These are phyloP conservation scores for Limnanthes douglasii DNA, from an alignment of 345 rosid species.

Conservation along the genomic window DNA sequence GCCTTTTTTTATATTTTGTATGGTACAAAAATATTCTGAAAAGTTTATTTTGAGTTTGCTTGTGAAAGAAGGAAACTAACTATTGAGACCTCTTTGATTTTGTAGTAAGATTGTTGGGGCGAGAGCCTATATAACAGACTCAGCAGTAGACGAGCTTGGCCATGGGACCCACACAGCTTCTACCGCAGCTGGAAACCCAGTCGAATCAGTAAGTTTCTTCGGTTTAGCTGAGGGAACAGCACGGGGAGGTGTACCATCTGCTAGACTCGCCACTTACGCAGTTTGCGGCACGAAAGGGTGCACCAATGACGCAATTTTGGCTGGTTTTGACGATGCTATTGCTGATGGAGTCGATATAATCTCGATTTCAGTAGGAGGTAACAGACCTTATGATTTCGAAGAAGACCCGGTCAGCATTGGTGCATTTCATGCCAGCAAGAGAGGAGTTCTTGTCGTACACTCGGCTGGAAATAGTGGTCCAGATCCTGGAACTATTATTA, in stretches of 20 bases:
- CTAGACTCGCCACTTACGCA: slow-evolving; percentile 33
- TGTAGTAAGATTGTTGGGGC: slow-evolving; percentile 17
- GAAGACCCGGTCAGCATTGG: slow-evolving; percentile 20
- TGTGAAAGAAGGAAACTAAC: slow-evolving; percentile 11
- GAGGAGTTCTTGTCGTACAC: slow-evolving; percentile 30
- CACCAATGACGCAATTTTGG: slow-evolving; percentile 8
- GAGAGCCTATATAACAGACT: slow-evolving; percentile 8
- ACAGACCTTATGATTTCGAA: background rate
- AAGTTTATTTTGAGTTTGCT: background rate
- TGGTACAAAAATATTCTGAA: background rate
- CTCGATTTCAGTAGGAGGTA: slow-evolving; percentile 18
- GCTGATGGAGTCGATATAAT: slow-evolving; percentile 28
- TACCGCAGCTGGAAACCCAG: slow-evolving; percentile 35
- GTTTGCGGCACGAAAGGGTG: slow-evolving; percentile 12
- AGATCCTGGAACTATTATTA: background rate
- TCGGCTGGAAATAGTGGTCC: slow-evolving; percentile 32
- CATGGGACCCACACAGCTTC: slow-evolving; percentile 50
- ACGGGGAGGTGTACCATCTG: slow-evolving; percentile 39
- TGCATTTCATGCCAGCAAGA: slow-evolving; percentile 34
- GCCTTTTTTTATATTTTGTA: background rate
- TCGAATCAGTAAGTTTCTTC: slow-evolving; percentile 16
- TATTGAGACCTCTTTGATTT: no score
- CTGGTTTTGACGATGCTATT: slow-evolving; percentile 26
- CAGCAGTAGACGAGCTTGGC: slow-evolving; percentile 8
- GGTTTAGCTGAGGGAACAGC: slow-evolving; percentile 31